Base-by-base conservation (phyloP, 495 filamentous ascomycete species). In the Usnea hakonensis region DNA sequence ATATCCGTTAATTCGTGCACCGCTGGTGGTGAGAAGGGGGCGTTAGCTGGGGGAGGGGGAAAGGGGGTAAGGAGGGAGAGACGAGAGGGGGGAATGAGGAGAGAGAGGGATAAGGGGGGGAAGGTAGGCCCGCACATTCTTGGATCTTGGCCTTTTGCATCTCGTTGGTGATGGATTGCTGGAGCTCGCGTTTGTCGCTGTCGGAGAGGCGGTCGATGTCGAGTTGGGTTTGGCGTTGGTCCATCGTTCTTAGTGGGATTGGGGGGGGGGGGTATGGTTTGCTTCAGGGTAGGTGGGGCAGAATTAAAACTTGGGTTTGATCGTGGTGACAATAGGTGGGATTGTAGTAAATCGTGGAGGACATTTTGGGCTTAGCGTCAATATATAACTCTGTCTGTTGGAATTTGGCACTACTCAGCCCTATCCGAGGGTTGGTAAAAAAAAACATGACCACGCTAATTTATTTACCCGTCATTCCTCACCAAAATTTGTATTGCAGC, bases 1-100 rank as follows among this genome's bases (percentile, higher is more conserved):
- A 87, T 80, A 68, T 93, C 88, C 40, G 94, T 93, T 40, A 98
- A 78, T 67, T 74, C 76, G 76, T 98, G 94, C 37, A 93, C 85
- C 59, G 85, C 90, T 90, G 56, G 64, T 65, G 53, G 23, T 30
- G 36, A 44, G 14, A 56, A 10, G 17, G 30, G 13, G 3, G 16
- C 41, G 55, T 55, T 46, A 50, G 57, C 26, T 48, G 43, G 8
- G 43, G 10, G n/a, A 2, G 7, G n/a, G 26, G 26, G 46, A 0
- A 14, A 26, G 16, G 23, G 46, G 14, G 2, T 4, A 5, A 28
- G 26, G 8, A 23, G 26, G 30, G 35, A 23, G 26, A n/a, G n/a
- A n/a, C n/a, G 14, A 55, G 57, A 33, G 32, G 30, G 52, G 35
- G 43, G 28, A 32, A 40, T 21, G n/a, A 16, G 35, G 13, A 54